These are phyloP conservation scores for Eudorina sp. DNA, from an alignment of 139 green algal species.

Conservation along the genomic window DNA sequence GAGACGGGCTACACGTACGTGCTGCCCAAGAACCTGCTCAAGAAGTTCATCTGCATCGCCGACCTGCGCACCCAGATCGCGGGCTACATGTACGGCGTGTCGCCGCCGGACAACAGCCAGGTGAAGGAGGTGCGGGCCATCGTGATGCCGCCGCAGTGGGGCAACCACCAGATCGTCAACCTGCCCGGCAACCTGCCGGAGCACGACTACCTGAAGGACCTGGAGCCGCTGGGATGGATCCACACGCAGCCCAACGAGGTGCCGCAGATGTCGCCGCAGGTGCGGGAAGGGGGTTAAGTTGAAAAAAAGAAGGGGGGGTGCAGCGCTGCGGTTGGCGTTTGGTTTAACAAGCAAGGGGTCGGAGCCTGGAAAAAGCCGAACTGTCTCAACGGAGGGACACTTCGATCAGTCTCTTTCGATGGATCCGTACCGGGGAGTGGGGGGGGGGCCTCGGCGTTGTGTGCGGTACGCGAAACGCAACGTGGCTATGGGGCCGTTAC, in stretches of 20 bases:
- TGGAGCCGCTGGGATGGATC: constrained; percentile 99
- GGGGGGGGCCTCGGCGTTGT: too few species aligned
- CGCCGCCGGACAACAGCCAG: constrained; percentile 96
- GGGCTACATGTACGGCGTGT: constrained; percentile 95
- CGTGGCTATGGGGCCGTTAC: too few species aligned
- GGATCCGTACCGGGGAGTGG: too few species aligned
- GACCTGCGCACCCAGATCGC: constrained; percentile 97
- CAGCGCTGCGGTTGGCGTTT: too few species aligned
- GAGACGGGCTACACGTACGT: constrained; percentile 98
- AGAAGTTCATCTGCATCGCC: constrained; percentile 99
- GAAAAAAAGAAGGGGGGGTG: too few species aligned
- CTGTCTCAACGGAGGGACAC: too few species aligned
- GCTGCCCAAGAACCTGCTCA: constrained; percentile 99
- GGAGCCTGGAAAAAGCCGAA: too few species aligned
- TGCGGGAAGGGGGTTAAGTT: too few species aligned
- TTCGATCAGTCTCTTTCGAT: too few species aligned
- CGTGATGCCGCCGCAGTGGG: constrained; percentile 98
- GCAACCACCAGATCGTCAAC: constrained; percentile 95
- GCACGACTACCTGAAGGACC: constrained; percentile 95
- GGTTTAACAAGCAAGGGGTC: too few species aligned
- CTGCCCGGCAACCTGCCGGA: constrained; percentile 91
- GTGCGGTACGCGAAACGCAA: too few species aligned
- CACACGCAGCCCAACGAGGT: constrained; percentile 98
- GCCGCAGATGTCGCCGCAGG: constrained; percentile 91
- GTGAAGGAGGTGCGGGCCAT: constrained; percentile 98